Evolutionary conservation across 2,329 filamentous ascomycete genomes (phyloP).

Genomic region (Diaporthe ilicicola): DNA sequence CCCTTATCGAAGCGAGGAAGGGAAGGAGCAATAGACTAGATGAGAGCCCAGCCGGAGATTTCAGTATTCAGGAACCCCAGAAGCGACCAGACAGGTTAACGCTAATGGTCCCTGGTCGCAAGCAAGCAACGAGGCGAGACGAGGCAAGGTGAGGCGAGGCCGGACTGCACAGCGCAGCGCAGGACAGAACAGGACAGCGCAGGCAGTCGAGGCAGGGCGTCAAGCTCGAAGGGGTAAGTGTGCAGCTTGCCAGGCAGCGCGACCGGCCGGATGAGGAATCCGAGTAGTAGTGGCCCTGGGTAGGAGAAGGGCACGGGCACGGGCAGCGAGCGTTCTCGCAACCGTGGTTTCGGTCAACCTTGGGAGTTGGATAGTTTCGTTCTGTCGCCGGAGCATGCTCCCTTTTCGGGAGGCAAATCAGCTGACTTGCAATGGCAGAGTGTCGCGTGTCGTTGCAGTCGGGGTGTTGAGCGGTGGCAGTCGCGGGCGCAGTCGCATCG

Average conservation of each 20-base stretch:
- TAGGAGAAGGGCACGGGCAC: background rate
- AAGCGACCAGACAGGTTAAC: background rate
- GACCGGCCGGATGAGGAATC: constrained; percentile 1
- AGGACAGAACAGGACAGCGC: background rate
- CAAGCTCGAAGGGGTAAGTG: background rate
- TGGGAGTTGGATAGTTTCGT: background rate
- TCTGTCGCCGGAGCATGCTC: constrained; percentile 12
- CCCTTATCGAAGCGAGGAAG: background rate
- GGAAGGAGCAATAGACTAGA: background rate
- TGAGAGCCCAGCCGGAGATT: constrained; percentile 5
- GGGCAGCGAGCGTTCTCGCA: background rate
- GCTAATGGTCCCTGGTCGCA: constrained; percentile 11
- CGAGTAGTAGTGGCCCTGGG: constrained; percentile 1
- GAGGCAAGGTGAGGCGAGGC: background rate
- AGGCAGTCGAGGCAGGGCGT: background rate
- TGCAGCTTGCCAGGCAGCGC: background rate
- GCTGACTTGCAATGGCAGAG: constrained; percentile 5
- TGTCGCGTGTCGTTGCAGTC: constrained; percentile 24
- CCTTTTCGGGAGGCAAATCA: constrained; percentile 11
- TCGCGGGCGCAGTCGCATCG: background rate
- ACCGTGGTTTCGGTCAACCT: constrained; percentile 14
- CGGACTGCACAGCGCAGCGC: background rate
- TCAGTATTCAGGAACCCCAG: background rate
- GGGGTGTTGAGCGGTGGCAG: constrained; percentile 12
- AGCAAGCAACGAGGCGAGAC: background rate